Conservation (phyloP, 805 yeast genomes). For the Wickerhamomyces bisporus region DNA sequence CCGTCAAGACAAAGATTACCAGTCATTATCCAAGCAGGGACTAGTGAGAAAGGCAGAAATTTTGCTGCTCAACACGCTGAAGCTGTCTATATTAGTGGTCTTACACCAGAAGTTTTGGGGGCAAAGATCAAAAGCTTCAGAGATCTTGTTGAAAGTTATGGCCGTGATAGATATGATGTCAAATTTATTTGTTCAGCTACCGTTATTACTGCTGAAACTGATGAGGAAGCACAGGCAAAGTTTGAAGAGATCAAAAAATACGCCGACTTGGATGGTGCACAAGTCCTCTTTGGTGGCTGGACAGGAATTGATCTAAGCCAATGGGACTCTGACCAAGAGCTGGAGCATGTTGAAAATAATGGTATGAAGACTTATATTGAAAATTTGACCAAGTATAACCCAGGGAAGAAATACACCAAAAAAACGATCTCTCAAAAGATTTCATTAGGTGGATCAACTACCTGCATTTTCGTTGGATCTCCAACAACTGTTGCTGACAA, state of each 20-base stretch:
- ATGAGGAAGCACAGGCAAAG: conserved; percentile 33
- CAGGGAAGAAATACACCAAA: conserved; percentile 21
- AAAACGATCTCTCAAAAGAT: conserved; percentile 22
- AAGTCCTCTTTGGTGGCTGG: conserved; percentile 37
- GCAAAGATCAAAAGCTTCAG: conserved; percentile 26
- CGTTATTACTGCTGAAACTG: conserved; percentile 31
- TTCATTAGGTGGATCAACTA: conserved; percentile 22
- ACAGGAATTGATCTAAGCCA: conserved; percentile 34
- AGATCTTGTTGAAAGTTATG: conserved; percentile 26
- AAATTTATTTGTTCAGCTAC: conserved; percentile 31
- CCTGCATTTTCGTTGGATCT: conserved; percentile 27
- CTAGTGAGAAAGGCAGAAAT: conserved; percentile 30
- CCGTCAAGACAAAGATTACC: conserved; percentile 38
- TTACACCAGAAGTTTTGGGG: conserved; percentile 28
- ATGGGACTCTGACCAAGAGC: conserved; percentile 29
- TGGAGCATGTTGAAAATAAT: conserved; percentile 24
- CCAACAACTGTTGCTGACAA: conserved; percentile 35
- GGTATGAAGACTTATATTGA: conserved; percentile 26
- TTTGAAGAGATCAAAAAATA: conserved; percentile 24
- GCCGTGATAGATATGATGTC: conserved; percentile 29
- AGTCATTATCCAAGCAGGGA: conserved; percentile 36
- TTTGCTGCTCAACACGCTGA: conserved; percentile 38
- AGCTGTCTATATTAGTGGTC: conserved; percentile 29
- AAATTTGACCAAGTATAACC: conserved; percentile 25
- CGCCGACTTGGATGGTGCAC: conserved; percentile 34